Percentiles rank a stretch among this genome's conserved stretches.
These are phyloP conservation scores for Trichoderma afroharzianum DNA, from an alignment of 2,329 filamentous ascomycete species.

Conservation along the genomic window DNA sequence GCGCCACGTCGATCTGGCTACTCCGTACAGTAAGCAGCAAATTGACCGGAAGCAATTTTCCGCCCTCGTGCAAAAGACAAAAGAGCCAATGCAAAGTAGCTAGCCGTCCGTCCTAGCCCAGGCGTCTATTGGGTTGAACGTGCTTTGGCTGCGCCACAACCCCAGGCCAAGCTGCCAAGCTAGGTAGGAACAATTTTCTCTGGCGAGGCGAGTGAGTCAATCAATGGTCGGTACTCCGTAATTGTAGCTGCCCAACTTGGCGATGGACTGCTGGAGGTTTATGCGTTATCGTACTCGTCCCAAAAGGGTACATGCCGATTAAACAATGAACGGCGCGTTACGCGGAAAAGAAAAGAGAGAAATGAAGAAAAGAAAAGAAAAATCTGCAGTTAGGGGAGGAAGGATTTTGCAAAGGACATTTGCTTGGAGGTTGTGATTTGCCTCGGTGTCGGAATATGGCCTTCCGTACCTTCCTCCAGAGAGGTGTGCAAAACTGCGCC, in stretches of 20 bases:
- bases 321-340: neutral
- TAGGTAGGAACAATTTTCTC: neutral
- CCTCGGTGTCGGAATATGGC: neutral
- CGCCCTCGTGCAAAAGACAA: neutral
- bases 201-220: neutral
- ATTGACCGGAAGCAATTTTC: neutral
- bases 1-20: conserved; percentile 8
- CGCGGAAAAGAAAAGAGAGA: neutral
- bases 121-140: neutral
- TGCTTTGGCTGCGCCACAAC: conserved; percentile 6
- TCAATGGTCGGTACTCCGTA: neutral
- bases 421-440: neutral
- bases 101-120: neutral
- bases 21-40: too few species aligned
- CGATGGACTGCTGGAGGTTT: neutral
- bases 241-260: neutral
- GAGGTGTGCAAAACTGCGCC: neutral
- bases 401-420: neutral
- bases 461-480: neutral
- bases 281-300: neutral
- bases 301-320: neutral
- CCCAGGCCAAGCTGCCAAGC: neutral
- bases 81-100: neutral
- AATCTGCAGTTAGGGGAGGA: neutral
- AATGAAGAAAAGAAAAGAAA: neutral